Base-by-base conservation (phyloP, 352 stramenopile species). In the Phytophthora ramorum region DNA sequence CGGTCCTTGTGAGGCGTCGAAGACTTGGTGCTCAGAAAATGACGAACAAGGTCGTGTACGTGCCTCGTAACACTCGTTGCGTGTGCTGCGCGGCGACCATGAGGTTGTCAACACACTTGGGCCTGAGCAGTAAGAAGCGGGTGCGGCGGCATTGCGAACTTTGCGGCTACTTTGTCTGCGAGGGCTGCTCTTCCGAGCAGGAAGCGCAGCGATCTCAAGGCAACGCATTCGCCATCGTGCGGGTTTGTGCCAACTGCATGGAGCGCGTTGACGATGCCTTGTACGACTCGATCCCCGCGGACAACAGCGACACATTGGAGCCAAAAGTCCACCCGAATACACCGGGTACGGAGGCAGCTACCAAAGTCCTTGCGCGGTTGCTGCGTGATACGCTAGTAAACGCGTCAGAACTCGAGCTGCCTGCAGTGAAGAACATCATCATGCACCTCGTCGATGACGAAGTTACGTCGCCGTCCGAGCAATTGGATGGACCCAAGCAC, bases 361-460 rank as follows among this genome's bases (percentile, higher is more conserved):
- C 58, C 12, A 59, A 51, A 17, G 54, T 69, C 4, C 50, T 84
- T 2, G 67, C 71, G 9, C 40, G 61, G 4, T 58, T 84, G 22
- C 60, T 84, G 17, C 70, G 69, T 1, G 66, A 85, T 43, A 71
- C 71, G 10, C 60, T 73, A 3, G 53, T 81, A 14, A 53, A 72
- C 14, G 73, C 74, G 20, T 54, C 28, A 2, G 62, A 24, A 3
- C 22, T 3, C 3, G 22, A 24, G 22, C 22, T 24, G 22, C 22
- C 22, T 24, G 22, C 22, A 24, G 22, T 24, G 22, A 24, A 24
- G 22, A 24, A 24, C 22, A 3, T 24, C 22, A 79, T 83, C 60
- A 79, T 76, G 66, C 24, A 58, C 3, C 43, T 85, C 32, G 54
- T 85, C 13, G 69, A 81, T n/a, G 59, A 75, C 14, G 61, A 78